Conservation (phyloP, 129 eudicot genomes). For the Flaveria brownii region DNA sequence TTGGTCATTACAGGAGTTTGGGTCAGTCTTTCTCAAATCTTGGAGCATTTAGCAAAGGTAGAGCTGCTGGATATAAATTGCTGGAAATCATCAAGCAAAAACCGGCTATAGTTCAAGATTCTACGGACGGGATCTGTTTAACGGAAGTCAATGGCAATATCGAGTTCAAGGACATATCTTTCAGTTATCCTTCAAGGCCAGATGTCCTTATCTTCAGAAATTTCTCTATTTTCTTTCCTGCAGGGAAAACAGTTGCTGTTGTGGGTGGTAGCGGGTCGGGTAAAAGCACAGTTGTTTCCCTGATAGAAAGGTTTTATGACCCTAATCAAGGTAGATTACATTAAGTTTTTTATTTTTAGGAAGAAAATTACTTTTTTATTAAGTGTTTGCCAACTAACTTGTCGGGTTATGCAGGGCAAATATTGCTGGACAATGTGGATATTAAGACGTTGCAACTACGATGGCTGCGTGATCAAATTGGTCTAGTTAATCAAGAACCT, state of each 20-base stretch:
- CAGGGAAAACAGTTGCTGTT: constrained; percentile 96
- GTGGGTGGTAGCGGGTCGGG: constrained; percentile 99
- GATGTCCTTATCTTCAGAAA: constrained; percentile 87
- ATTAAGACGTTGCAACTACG: constrained; percentile 75
- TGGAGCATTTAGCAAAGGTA: constrained; percentile 99
- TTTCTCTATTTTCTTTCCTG: constrained; percentile 89
- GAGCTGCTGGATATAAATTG: constrained; percentile 90
- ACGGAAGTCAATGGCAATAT: constrained; percentile 80
- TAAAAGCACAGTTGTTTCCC: constrained; percentile 93
- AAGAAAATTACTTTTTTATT: neutral
- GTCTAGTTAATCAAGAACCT: constrained; percentile 97
- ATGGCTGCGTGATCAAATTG: constrained; percentile 92
- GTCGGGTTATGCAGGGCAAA: constrained; percentile 53
- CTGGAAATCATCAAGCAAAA: constrained; percentile 87
- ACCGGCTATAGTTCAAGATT: constrained; percentile 80
- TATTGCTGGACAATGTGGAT: constrained; percentile 82
- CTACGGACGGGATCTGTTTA: constrained; percentile 59
- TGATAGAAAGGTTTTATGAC: constrained; percentile 91
- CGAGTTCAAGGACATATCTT: constrained; percentile 79
- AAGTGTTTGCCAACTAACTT: neutral
- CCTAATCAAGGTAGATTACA: constrained; percentile 76
- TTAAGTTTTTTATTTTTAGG: neutral
- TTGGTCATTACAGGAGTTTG: constrained; percentile 73
- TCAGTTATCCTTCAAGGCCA: constrained; percentile 97
- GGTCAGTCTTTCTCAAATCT: constrained; percentile 98